Conservation (phyloP, 768 basidiomycete genomes). For the Tulasnella sp. region DNA sequence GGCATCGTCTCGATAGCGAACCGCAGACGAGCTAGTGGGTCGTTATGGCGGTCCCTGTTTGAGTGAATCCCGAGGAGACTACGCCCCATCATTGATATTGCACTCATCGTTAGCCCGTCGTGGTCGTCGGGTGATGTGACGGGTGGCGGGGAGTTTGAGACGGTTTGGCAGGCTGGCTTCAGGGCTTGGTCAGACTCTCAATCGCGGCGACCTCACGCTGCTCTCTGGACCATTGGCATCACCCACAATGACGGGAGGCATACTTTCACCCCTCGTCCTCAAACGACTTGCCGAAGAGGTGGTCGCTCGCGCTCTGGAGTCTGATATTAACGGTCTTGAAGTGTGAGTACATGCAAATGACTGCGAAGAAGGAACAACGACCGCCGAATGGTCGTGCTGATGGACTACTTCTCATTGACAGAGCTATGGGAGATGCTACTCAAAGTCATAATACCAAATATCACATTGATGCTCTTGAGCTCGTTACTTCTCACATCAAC, state of each 20-base stretch:
- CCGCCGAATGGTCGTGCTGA: not conserved
- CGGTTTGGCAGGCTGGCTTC: not conserved
- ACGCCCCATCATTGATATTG: constrained; percentile 16
- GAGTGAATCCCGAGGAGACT: constrained; percentile 17
- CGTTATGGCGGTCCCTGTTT: constrained; percentile 43
- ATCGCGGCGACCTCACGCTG: not conserved
- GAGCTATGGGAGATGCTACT: not conserved
- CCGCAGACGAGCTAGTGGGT: constrained; percentile 63
- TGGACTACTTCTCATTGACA: not conserved
- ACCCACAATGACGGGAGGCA: not conserved
- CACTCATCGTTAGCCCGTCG: not conserved
- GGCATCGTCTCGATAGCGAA: constrained; percentile 77
- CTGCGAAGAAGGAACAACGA: not conserved
- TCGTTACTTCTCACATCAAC: not conserved
- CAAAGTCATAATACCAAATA: not conserved
- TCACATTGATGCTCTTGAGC: not conserved
- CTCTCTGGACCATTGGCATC: not conserved
- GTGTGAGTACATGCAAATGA: not conserved
- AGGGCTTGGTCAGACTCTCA: not conserved
- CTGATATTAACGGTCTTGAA: not conserved
- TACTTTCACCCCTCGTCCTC: not conserved
- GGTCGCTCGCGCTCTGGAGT: not conserved
- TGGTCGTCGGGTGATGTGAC: not conserved
- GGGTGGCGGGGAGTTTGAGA: not conserved
- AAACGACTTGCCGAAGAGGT: not conserved